These are phyloP conservation scores for Lagenaria siceraria DNA, from an alignment of 306 rosid genomes.

Conservation along the genomic window DNA sequence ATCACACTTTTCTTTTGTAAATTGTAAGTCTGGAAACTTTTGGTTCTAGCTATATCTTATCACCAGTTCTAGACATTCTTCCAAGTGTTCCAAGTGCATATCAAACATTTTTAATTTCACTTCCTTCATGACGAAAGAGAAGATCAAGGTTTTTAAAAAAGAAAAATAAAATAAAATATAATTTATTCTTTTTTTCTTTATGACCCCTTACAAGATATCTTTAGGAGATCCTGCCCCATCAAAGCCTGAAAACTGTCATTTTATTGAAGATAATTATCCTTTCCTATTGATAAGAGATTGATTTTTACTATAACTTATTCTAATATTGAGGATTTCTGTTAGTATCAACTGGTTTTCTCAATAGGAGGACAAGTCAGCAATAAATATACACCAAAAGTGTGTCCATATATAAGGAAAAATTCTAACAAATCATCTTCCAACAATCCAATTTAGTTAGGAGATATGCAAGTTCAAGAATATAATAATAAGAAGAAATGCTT, in stretches of 20 bases:
- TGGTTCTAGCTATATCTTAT: neutral
- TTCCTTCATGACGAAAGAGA: neutral
- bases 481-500: neutral
- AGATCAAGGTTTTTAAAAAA: neutral
- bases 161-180: neutral
- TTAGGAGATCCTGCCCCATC: neutral
- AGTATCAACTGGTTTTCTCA: neutral
- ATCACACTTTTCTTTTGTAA: neutral
- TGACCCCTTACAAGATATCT: neutral
- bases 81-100: neutral
- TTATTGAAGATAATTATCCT: neutral
- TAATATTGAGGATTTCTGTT: neutral
- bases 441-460: neutral
- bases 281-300: neutral
- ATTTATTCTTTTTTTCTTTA: neutral
- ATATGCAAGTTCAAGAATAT: neutral
- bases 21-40: neutral
- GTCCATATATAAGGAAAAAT: neutral
- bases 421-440: neutral
- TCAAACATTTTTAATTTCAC: neutral
- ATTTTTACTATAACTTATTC: neutral
- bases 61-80: neutral
- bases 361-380: neutral
- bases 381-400: neutral
- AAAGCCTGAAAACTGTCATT: neutral